Evolutionary conservation across 202 grass and related monocot genomes (phyloP).

Genomic region (Carex sylvatica): DNA sequence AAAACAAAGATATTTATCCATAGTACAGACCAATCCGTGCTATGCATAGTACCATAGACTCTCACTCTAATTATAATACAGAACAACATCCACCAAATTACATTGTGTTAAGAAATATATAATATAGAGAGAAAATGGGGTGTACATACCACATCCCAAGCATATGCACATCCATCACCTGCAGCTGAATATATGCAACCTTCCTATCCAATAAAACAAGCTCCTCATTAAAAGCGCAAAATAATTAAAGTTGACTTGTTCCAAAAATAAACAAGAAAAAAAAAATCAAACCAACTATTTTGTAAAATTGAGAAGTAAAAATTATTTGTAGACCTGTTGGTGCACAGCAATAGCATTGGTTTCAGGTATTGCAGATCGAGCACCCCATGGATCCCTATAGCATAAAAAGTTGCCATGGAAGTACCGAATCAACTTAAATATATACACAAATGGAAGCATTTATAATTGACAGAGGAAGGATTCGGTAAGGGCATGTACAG

Average conservation of each 20-base stretch:
- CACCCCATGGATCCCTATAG: constrained; percentile 76
- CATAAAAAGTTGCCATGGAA: neutral
- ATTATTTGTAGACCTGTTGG: constrained; percentile 49
- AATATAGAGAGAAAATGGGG: neutral
- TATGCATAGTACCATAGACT: no score
- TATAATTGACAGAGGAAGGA: neutral
- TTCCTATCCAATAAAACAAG: constrained; percentile 55
- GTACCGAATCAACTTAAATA: neutral
- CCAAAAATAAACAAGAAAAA: neutral
- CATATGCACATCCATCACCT: constrained; percentile 85
- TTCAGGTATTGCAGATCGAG: constrained; percentile 77
- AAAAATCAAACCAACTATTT: neutral
- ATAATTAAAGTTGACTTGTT: neutral
- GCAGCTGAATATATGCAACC: constrained; percentile 78
- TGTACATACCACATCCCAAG: constrained; percentile 94
- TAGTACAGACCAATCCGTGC: no score
- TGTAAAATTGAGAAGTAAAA: neutral
- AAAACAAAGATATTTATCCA: no score
- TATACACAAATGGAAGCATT: neutral
- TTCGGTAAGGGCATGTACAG: neutral
- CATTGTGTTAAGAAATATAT: neutral
- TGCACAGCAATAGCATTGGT: constrained; percentile 79
- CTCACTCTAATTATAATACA: neutral
- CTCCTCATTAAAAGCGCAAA: neutral
- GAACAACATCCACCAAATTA: neutral